Percentiles rank a stretch among this genome's conserved stretches.
phyloP scores from a whole-genome alignment of 768 basidiomycete genomes.

The Sistotremastrum niveocremeum region DNA sequence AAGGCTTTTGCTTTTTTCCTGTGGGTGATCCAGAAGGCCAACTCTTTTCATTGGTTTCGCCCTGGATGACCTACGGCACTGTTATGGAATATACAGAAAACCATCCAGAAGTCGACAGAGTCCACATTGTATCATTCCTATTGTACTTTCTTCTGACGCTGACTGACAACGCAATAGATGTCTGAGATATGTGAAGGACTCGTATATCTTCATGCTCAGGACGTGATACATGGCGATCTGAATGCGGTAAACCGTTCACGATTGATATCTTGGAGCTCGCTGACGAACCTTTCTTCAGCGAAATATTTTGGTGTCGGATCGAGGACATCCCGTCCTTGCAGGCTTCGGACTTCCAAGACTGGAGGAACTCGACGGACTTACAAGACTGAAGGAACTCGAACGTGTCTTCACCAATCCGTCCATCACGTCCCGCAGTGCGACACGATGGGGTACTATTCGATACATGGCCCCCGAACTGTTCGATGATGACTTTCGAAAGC shows the following conservation, averaged over 20 bases:
- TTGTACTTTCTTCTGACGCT: too few relatives aligned
- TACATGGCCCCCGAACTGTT: slow-evolving; percentile 8
- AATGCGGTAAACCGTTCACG: neutral
- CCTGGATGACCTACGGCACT: too few relatives aligned
- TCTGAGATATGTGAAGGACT: neutral
- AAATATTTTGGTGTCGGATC: slow-evolving; percentile 7
- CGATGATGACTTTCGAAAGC: too few relatives aligned
- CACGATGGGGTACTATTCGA: slow-evolving; percentile 1
- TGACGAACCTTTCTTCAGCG: neutral
- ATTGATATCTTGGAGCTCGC: neutral
- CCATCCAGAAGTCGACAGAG: neutral
- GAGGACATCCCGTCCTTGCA: slow-evolving; percentile 6
- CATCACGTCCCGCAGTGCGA: neutral
- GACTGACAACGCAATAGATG: neutral
- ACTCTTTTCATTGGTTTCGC: too few relatives aligned
- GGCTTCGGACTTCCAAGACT: slow-evolving; percentile 8
- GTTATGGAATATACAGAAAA: too few relatives aligned
- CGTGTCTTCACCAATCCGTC: slow-evolving; percentile 3
- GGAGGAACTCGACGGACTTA: neutral
- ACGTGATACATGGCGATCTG: slow-evolving; percentile 2
- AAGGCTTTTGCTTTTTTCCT: too few relatives aligned
- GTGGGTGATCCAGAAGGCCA: too few relatives aligned
- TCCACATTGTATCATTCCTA: too few relatives aligned
- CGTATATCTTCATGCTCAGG: neutral
- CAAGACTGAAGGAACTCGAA: too few relatives aligned